Evolutionary conservation across 768 basidiomycete genomes (phyloP), one percentile per base, ranked within the genome.

Genomic region (Hygrocybe punicea): DNA sequence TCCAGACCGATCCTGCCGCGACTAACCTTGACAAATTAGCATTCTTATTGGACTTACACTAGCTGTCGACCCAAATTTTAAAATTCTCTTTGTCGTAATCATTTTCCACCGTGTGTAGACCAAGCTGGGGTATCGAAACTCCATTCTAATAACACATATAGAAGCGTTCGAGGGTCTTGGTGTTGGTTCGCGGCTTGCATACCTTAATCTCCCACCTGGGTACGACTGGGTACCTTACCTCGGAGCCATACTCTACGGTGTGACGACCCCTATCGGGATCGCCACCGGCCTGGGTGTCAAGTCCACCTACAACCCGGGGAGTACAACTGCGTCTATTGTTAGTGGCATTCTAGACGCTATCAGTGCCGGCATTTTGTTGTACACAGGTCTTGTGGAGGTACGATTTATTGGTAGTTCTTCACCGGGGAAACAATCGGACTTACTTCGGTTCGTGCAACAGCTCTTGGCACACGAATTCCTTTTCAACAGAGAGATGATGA

Each of bases 151-250:
- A n/a, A 10, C 7, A 6, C 14, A 11, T 42, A 6, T 65, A 93
- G 91, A 96, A 80, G 89, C 83, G 42, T 98, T 98, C 65, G 96
- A 98, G 70, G 96, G 94, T 19, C 81, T 98, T 45, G 96, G 93
- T 68, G 77, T 98, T 19, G 96, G 96, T 8, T 86, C 93, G 0
- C 89, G 96, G 8, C 77, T 98, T 10, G 92, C 95, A 1, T 84
- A 78, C 69, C 79, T 98, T 66, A 72, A 74, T 16, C 75, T 93
- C 2, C 79, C 89, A 0, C 60, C 67, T 1, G 67, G 69, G 57
- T 89, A 84, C 65, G 71, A 67, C 53, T 84, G 73, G 70, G 67
- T 89, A 1, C 87, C 90, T 4, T 66, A 83, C 44, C 60, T 72
- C 33, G 90, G 78, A 2, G 90, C 85, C 4, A 7, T 83, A 10